These are phyloP conservation scores for Pseudogymnoascus sp. DNA, from an alignment of 2,329 filamentous ascomycete genomes.

Conservation along the genomic window DNA sequence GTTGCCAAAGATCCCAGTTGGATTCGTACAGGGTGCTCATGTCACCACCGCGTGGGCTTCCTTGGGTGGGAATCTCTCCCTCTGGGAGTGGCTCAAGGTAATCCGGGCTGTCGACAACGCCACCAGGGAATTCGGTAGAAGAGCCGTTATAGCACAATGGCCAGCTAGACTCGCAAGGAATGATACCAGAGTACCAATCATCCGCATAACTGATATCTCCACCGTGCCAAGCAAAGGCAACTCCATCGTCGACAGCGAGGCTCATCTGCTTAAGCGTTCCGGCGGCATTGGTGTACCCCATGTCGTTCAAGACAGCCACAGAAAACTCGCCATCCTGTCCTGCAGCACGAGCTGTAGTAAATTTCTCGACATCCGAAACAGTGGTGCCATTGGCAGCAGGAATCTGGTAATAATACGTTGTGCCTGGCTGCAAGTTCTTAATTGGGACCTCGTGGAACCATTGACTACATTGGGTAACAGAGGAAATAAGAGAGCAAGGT, in stretches of 20 bases:
- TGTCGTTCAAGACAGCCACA: slow-evolving; percentile 44
- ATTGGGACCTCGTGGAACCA: slow-evolving; percentile 46
- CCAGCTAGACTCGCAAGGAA: slow-evolving; percentile 41
- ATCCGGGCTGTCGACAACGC: slow-evolving; percentile 25
- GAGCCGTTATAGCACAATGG: slow-evolving; percentile 47
- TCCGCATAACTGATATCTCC: slow-evolving; percentile 46
- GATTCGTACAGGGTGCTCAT: slow-evolving; percentile 43
- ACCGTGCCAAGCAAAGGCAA: slow-evolving; percentile 46
- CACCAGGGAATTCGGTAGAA: slow-evolving; percentile 31
- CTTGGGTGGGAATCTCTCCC: slow-evolving; percentile 40
- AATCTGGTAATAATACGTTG: slow-evolving; percentile 46
- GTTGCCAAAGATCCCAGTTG: slow-evolving; percentile 44
- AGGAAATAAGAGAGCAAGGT: slow-evolving; percentile 38
- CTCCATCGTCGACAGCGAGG: slow-evolving; percentile 36
- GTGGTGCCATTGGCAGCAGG: slow-evolving; percentile 43
- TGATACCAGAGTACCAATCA: slow-evolving; percentile 44
- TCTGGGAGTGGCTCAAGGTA: slow-evolving; percentile 39
- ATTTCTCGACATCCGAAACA: slow-evolving; percentile 37
- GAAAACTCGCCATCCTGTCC: slow-evolving; percentile 37
- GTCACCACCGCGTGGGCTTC: slow-evolving; percentile 40
- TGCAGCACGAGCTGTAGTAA: slow-evolving; percentile 39
- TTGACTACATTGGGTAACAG: slow-evolving; percentile 43
- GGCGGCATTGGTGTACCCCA: slow-evolving; percentile 46
- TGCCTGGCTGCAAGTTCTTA: slow-evolving; percentile 33
- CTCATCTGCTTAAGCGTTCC: slow-evolving; percentile 40